Evolutionary conservation across 2,329 filamentous ascomycete genomes (phyloP).

Genomic region (Penicillium hesseltinei): DNA sequence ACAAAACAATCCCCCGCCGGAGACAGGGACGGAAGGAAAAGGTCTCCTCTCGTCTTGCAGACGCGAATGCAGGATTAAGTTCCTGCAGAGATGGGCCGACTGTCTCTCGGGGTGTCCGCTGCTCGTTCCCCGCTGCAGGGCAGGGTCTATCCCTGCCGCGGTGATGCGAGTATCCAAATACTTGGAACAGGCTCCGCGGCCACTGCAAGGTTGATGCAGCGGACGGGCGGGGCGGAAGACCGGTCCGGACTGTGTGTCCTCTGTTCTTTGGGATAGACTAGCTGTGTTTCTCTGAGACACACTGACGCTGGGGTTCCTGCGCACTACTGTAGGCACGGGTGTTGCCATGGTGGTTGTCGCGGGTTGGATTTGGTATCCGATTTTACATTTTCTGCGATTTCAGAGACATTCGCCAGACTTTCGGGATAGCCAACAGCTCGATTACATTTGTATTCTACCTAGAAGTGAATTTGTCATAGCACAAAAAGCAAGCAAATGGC

Average conservation of each 20-base stretch:
- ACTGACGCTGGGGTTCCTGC: conserved; percentile 10
- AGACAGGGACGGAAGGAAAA: background rate
- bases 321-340: conserved; percentile 4
- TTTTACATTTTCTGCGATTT: background rate
- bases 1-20: background rate
- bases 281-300: conserved; percentile 11
- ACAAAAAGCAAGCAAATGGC: background rate
- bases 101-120: conserved; percentile 6
- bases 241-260: conserved; percentile 9
- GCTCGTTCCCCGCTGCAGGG: conserved; percentile 12
- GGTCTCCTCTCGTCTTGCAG: background rate
- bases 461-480: background rate
- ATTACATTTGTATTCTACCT: background rate
- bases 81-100: conserved; percentile 1
- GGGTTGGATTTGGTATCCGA: background rate
- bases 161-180: conserved; percentile 6
- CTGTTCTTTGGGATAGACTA: conserved; percentile 1
- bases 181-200: conserved; percentile 7
- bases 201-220: conserved; percentile 19
- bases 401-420: background rate
- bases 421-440: too few species aligned
- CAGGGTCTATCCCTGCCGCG: background rate
- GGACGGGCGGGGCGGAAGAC: conserved; percentile 5
- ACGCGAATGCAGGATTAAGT: background rate
- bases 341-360: conserved; percentile 7